A percentile compares a stretch with the other conserved stretches of the same genome.
phyloP scores from a whole-genome alignment of 441 rosid species.

The Arabidopsis hybrid region DNA sequence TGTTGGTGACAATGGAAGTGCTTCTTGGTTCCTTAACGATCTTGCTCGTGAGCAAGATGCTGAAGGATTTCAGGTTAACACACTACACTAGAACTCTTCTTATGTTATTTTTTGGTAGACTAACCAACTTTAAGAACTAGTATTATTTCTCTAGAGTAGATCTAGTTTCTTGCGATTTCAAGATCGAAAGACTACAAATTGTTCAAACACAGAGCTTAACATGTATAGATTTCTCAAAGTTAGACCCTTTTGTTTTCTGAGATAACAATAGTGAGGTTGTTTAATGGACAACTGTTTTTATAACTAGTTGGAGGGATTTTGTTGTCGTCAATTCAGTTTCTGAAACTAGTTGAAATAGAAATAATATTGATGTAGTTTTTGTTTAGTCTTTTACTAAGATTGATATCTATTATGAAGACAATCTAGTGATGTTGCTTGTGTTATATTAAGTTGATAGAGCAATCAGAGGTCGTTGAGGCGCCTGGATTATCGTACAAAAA shows the following conservation, averaged over 20 bases:
- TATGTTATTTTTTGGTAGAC: neutral
- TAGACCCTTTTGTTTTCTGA: neutral
- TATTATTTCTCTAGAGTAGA: neutral
- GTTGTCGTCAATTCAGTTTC: neutral
- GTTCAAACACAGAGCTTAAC: neutral
- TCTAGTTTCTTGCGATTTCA: neutral
- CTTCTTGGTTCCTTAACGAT: constrained; percentile 83
- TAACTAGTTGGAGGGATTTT: neutral
- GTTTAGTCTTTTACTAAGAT: neutral
- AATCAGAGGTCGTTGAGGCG: constrained; percentile 62
- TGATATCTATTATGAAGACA: neutral
- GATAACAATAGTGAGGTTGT: neutral
- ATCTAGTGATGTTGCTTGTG: neutral
- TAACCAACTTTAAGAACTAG: neutral
- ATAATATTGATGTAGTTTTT: neutral
- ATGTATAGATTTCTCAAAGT: constrained; percentile 6
- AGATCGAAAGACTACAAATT: neutral
- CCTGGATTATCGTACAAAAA: constrained; percentile 58
- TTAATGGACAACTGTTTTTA: neutral
- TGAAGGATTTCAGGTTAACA: constrained; percentile 64
- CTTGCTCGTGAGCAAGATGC: constrained; percentile 80
- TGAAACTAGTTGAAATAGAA: neutral
- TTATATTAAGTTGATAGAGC: constrained; percentile 66
- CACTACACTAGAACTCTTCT: neutral
- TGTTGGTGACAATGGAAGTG: constrained; percentile 70